phyloP scores from a whole-genome alignment of 306 rosid genomes.

The Malus fusca region DNA sequence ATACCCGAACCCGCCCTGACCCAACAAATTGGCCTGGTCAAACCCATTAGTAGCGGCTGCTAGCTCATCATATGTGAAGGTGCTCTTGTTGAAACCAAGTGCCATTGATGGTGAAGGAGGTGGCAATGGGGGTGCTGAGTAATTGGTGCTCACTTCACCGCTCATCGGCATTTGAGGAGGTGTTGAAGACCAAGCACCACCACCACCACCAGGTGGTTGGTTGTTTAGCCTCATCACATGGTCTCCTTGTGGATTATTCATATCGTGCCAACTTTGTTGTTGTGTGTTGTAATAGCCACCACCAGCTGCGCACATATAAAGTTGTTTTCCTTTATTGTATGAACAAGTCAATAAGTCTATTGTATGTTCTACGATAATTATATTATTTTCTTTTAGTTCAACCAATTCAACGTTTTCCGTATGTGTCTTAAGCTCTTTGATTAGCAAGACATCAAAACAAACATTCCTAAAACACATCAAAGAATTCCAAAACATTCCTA shows the following conservation, averaged over 20 bases:
- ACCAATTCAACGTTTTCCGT: not conserved
- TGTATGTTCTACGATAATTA: not conserved
- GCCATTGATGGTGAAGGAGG: conserved; percentile 63
- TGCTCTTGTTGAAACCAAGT: conserved; percentile 58
- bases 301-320: conserved; percentile 13
- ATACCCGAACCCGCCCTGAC: conserved; percentile 87
- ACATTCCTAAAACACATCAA: not conserved
- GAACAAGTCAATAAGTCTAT: not conserved
- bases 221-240: conserved; percentile 49
- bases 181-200: conserved; percentile 44
- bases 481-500: not conserved
- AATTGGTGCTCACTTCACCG: conserved; percentile 40
- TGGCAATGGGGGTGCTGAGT: conserved; percentile 44
- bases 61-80: conserved; percentile 71
- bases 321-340: not conserved
- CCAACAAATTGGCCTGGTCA: conserved; percentile 41
- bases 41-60: conserved; percentile 64
- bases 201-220: conserved; percentile 18
- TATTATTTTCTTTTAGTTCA: no score
- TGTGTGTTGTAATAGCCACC: conserved; percentile 33
- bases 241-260: conserved; percentile 26
- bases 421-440: not conserved
- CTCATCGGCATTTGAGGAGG: conserved; percentile 26
- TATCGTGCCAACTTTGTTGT: conserved; percentile 31
- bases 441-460: not conserved